phyloP scores from a whole-genome alignment of 768 basidiomycete species.

The Xerocomellus dryophilus region DNA sequence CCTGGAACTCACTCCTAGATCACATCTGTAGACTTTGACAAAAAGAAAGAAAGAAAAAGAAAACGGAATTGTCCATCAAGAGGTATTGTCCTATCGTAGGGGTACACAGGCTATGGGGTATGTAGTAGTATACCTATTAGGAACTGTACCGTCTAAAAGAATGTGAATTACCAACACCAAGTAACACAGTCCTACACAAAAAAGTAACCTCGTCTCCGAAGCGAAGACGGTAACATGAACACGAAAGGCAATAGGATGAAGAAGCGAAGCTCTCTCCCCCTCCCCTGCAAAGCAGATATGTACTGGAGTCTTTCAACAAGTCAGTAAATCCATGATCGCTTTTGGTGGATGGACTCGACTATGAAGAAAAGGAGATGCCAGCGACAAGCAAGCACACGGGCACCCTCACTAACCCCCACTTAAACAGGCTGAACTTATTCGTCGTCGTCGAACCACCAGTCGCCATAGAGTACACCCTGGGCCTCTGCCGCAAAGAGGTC shows the following conservation, averaged over 20 bases:
- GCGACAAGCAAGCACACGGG: neutral
- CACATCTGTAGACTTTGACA: no score
- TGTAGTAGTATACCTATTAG: neutral
- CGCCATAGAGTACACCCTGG: constrained; percentile 54
- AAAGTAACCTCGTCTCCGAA: neutral
- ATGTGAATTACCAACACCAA: neutral
- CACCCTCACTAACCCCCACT: neutral
- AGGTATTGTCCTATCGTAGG: neutral
- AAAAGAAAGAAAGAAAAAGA: neutral
- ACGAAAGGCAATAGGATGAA: constrained; percentile 3
- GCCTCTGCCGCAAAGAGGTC: constrained; percentile 45
- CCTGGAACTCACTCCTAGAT: no score
- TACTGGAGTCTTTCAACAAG: neutral
- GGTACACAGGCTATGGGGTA: neutral
- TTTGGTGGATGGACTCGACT: neutral
- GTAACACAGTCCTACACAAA: neutral
- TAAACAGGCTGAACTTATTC: neutral
- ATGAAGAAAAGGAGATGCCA: neutral
- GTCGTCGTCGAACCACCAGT: constrained; percentile 52
- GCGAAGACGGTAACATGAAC: neutral
- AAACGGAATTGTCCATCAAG: neutral
- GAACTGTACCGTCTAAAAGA: neutral
- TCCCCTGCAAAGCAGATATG: neutral
- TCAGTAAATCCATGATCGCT: neutral
- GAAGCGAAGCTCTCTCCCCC: neutral